These are phyloP conservation scores for Funneliformis caledonium DNA, from an alignment of 371 early-diverging fungal species.

Conservation along the genomic window DNA sequence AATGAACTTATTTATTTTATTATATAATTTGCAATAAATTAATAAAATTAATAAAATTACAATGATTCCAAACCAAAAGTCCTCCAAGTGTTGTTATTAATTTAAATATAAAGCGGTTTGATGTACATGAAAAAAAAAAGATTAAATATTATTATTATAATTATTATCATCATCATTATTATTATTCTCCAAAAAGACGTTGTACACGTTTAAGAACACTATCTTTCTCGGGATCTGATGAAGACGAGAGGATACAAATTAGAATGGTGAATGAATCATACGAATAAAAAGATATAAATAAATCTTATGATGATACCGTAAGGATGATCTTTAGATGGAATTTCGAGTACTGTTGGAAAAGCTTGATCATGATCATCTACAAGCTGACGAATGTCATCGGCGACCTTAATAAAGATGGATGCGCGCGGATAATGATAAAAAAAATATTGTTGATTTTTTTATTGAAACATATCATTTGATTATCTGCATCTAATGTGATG, in stretches of 20 bases:
- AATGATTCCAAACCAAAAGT: no score
- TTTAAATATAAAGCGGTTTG: not conserved
- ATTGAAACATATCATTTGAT: not conserved
- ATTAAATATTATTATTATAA: not conserved
- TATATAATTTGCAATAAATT: no score
- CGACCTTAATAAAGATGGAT: constrained; percentile 65
- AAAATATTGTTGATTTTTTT: not conserved
- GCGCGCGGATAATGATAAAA: not conserved
- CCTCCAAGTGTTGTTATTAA: not conserved
- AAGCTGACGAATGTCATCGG: constrained; percentile 89
- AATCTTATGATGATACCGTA: constrained; percentile 61
- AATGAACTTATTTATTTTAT: no score
- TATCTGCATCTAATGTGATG: not conserved
- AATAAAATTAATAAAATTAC: no score
- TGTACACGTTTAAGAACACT: constrained; percentile 96
- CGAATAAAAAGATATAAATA: constrained; percentile 47
- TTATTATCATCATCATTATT: not conserved
- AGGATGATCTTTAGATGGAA: constrained; percentile 98
- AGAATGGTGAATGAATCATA: not conserved
- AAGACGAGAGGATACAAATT: constrained; percentile 9
- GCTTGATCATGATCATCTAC: constrained; percentile 91
- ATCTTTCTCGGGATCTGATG: constrained; percentile 81
- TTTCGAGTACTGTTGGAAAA: constrained; percentile 96
- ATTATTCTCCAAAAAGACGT: constrained; percentile 66
- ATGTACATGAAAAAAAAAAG: not conserved